phyloP scores from a whole-genome alignment of 83 land plant species.

The Picea engelmannii region DNA sequence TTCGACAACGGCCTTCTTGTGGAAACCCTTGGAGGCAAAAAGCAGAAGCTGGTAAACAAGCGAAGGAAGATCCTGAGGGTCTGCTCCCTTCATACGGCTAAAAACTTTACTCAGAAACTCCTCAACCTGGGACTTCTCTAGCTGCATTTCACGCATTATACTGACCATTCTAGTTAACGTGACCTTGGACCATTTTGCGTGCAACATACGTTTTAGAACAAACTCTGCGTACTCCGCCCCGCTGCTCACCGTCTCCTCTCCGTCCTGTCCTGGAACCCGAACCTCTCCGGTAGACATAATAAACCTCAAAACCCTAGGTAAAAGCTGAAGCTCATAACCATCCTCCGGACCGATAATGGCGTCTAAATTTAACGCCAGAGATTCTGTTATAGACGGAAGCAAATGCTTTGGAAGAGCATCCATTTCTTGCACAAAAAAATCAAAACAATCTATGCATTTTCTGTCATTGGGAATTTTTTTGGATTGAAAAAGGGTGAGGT shows the following conservation, averaged over 20 bases:
- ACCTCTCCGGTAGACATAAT: background rate
- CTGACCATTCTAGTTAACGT: slow-evolving; percentile 13
- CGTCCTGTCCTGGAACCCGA: slow-evolving; percentile 11
- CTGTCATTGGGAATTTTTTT: slow-evolving; percentile 4
- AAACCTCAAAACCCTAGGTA: slow-evolving; percentile 10
- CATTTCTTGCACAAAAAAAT: slow-evolving; percentile 13
- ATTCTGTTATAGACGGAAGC: slow-evolving; percentile 7
- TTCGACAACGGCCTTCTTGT: slow-evolving; percentile 51
- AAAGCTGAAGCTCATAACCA: slow-evolving; percentile 12
- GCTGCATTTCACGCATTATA: slow-evolving; percentile 3
- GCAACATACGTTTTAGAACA: slow-evolving; percentile 12
- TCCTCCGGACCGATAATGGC: slow-evolving; percentile 9
- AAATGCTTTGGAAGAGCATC: slow-evolving; percentile 9
- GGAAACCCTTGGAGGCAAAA: slow-evolving; percentile 70
- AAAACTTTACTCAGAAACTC: slow-evolving; percentile 70
- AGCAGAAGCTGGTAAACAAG: slow-evolving; percentile 79
- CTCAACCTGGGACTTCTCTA: slow-evolving; percentile 22
- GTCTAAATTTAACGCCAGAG: background rate
- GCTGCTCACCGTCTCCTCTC: slow-evolving; percentile 6
- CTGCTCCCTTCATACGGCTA: slow-evolving; percentile 51
- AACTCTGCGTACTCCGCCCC: slow-evolving; percentile 12
- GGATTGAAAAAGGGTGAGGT: slow-evolving; percentile 3
- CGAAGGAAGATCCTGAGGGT: slow-evolving; percentile 81
- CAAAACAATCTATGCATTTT: slow-evolving; percentile 12
- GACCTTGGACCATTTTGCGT: slow-evolving; percentile 10